phyloP scores from a whole-genome alignment of 495 filamentous ascomycete genomes.

The Beverwykella pulmonaria region DNA sequence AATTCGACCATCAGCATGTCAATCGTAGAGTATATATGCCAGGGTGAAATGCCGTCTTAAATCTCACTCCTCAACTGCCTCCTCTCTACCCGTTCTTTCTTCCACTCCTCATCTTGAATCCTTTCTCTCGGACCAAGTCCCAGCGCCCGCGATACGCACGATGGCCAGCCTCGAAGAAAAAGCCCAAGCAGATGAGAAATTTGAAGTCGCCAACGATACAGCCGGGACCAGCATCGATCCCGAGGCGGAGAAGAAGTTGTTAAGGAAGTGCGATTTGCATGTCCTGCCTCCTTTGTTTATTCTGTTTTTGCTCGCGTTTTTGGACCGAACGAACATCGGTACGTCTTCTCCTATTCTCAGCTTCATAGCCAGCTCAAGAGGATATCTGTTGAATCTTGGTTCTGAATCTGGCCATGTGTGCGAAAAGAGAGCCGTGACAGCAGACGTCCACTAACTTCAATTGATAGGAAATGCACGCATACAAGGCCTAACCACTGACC shows the following conservation, averaged over 20 bases:
- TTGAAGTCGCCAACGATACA: slow-evolving; percentile 21
- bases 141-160: too few relatives aligned
- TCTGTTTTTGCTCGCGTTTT: slow-evolving; percentile 51
- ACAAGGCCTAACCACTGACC: slow-evolving; percentile 61
- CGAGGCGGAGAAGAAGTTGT: slow-evolving; percentile 40
- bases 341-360: not conserved
- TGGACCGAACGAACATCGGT: slow-evolving; percentile 59
- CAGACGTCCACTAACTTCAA: not conserved
- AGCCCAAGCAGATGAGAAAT: slow-evolving; percentile 2
- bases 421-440: not conserved
- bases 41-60: too few relatives aligned
- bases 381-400: too few relatives aligned
- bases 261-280: slow-evolving; percentile 39
- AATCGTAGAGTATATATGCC: too few relatives aligned
- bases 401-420: too few relatives aligned
- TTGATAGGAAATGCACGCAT: slow-evolving; percentile 60
- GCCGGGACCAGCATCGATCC: slow-evolving; percentile 32
- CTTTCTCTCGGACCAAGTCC: too few relatives aligned
- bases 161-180: too few relatives aligned
- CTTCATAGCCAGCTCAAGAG: too few relatives aligned
- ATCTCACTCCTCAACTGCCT: too few relatives aligned
- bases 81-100: too few relatives aligned
- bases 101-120: too few relatives aligned
- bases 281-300: slow-evolving; percentile 50
- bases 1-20: too few relatives aligned